A percentile compares a stretch with the other conserved stretches of the same genome.
Evolutionary conservation across 2,329 filamentous ascomycete genomes (phyloP).

Genomic region (Phialemonium atrogriseum): DNA sequence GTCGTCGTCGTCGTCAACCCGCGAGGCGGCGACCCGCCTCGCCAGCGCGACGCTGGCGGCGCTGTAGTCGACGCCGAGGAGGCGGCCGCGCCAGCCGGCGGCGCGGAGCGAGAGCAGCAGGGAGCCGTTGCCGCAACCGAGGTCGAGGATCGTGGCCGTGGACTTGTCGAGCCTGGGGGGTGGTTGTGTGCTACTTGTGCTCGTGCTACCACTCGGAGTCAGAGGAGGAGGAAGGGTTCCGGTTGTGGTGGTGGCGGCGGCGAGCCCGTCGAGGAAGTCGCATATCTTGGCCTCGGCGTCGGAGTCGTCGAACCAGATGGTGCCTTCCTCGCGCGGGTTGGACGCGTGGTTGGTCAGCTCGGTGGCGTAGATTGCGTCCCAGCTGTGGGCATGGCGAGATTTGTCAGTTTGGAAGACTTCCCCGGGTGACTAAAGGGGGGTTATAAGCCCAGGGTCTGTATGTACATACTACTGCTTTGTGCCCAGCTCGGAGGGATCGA

Average conservation of each 20-base stretch:
- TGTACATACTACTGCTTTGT: slow-evolving; percentile 84
- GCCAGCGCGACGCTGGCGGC: slow-evolving; percentile 67
- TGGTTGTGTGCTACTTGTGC: no score
- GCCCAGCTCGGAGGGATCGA: slow-evolving; percentile 71
- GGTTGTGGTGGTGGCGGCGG: slow-evolving; percentile 7
- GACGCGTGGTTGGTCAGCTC: slow-evolving; percentile 64
- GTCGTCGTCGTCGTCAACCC: slow-evolving; percentile 17
- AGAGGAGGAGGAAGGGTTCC: no score
- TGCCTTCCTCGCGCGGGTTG: slow-evolving; percentile 73
- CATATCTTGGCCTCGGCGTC: slow-evolving; percentile 78
- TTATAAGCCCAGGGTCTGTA: no score
- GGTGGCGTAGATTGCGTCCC: slow-evolving; percentile 64
- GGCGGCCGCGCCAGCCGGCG: slow-evolving; percentile 52
- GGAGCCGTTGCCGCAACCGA: slow-evolving; percentile 91
- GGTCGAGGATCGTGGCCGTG: slow-evolving; percentile 63
- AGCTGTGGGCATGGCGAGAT: slow-evolving; percentile 37
- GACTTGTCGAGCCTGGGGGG: slow-evolving; percentile 16
- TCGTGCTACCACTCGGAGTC: no score
- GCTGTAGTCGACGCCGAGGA: slow-evolving; percentile 89
- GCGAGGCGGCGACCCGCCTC: slow-evolving; percentile 43
- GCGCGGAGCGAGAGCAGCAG: slow-evolving; percentile 75
- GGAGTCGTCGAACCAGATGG: slow-evolving; percentile 94
- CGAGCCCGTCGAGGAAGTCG: slow-evolving; percentile 46
- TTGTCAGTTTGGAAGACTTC: neutral
- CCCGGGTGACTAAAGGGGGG: no score